Conservation (phyloP, 1,284 basidiomycete genomes). For the Xanthoconium separans region DNA sequence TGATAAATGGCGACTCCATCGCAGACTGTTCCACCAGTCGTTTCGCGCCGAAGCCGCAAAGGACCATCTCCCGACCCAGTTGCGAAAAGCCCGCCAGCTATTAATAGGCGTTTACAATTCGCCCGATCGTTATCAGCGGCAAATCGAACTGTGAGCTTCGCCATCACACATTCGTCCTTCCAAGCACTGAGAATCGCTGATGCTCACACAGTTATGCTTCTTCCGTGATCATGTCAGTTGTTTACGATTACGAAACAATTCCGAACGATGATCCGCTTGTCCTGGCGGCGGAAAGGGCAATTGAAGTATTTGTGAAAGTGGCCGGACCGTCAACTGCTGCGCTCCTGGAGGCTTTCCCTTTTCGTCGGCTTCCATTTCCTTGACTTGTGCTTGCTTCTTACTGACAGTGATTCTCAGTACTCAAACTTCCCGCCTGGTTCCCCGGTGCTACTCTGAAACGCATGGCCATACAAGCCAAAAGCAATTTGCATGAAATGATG, state of each 20-base stretch:
- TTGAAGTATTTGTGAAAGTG: conserved; percentile 26
- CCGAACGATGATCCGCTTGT: conserved; percentile 28
- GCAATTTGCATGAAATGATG: conserved; percentile 29
- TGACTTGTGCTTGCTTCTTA: not conserved
- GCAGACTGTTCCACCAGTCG: conserved; percentile 33
- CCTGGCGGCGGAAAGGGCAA: conserved; percentile 32
- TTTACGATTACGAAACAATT: conserved; percentile 35
- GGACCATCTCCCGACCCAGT: conserved; percentile 27
- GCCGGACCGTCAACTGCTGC: conserved; percentile 28
- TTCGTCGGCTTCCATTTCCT: conserved; percentile 27
- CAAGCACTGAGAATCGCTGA: conserved; percentile 4
- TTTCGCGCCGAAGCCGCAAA: conserved; percentile 30
- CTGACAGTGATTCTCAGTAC: conserved; percentile 25
- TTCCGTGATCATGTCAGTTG: conserved; percentile 33
- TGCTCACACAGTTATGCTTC: conserved; percentile 29
- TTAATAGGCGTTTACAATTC: conserved; percentile 22
- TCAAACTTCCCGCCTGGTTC: conserved; percentile 30
- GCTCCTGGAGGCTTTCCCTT: conserved; percentile 33
- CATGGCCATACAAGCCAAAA: conserved; percentile 32
- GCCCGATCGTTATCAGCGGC: conserved; percentile 27
- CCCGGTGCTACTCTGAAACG: conserved; percentile 31
- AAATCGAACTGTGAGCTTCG: conserved; percentile 32
- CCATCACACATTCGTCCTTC: not conserved
- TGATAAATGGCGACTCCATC: conserved; percentile 32
- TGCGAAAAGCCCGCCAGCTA: conserved; percentile 31